Base-by-base conservation (phyloP, 805 yeast genomes). In the Candida ascalaphidarum region DNA sequence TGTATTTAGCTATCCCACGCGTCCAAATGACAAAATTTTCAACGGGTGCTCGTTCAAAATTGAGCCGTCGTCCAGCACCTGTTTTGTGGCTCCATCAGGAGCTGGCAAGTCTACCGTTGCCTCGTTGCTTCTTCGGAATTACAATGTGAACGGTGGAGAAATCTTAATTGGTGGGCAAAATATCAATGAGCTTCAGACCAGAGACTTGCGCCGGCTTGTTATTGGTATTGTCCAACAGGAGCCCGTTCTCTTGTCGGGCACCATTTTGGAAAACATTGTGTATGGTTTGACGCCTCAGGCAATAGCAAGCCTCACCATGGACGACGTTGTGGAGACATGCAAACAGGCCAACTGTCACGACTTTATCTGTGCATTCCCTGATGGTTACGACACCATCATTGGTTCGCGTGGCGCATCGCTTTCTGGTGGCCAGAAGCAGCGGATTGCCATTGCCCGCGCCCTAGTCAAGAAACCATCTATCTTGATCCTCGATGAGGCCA, bases 341-440 rank as follows among this genome's bases (percentile, higher is more conserved):
- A 48, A 52, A 29, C 69, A 68, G 44, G 80, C 81, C 26, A 74
- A 74, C 34, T 62, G 68, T 30, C 77, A 73, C 41, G 78, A 72
- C 32, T 74, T 74, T 39, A 66, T 74, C 27, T 53, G 52, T 47
- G 51, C 66, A 1, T 63, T 75, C 35, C 77, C 80, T 1, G 77
- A 74, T 23, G 77, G 77, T 2, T 74, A 72, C 41, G 73, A 74
- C 30, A 74, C 81, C 0, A 50, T 59, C 13, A 65, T 71, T 30
- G 80, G 80, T 2, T 50, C 70, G 7, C 57, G 74, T 26, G 81
- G 81, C 1, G 65, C 75, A 1, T 54, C 73, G 16, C 48, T 80
- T 14, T 74, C 82, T 4, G 88, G 86, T 21, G 88, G 88, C 9
- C 88, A 80, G 50, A 77, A 79, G 47, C 88, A 80, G 55, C 66